Percentiles rank a stretch among this genome's conserved stretches.
Evolutionary conservation across 1,139 yeast species (phyloP).

Genomic region (Chernovozyma sophiae-reginae): DNA sequence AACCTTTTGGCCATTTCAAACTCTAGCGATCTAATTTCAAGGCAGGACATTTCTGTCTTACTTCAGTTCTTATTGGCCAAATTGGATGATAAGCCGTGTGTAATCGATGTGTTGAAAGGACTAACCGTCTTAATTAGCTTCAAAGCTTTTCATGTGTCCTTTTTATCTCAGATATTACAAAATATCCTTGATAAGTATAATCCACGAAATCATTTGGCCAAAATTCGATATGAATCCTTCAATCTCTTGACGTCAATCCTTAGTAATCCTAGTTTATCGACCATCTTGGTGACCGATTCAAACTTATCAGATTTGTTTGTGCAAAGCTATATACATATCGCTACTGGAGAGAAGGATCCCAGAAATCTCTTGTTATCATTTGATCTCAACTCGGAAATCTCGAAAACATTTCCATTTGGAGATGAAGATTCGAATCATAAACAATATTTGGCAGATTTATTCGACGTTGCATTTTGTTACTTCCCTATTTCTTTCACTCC

Average conservation of each 20-base stretch:
- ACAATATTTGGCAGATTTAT: constrained; percentile 48
- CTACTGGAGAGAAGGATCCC: constrained; percentile 93
- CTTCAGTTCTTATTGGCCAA: constrained; percentile 62
- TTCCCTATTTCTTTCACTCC: constrained; percentile 96
- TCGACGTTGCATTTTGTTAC: constrained; percentile 89
- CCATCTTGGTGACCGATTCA: neutral
- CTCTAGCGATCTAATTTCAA: constrained; percentile 31
- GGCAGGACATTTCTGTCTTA: constrained; percentile 67
- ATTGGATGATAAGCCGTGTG: constrained; percentile 58
- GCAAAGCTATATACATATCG: constrained; percentile 57
- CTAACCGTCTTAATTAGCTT: constrained; percentile 48
- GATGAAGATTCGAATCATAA: constrained; percentile 35
- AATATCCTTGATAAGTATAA: constrained; percentile 46
- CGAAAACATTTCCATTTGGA: constrained; percentile 38
- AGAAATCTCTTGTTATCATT: constrained; percentile 75
- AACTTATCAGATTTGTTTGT: constrained; percentile 38
- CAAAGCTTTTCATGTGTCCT: constrained; percentile 38
- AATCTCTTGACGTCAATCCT: constrained; percentile 2
- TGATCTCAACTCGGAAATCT: constrained; percentile 48
- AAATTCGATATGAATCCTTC: constrained; percentile 60
- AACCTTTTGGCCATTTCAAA: constrained; percentile 20
- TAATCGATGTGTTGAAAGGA: constrained; percentile 53
- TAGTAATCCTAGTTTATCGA: neutral
- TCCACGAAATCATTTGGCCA: constrained; percentile 62
- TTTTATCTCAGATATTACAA: constrained; percentile 28